Evolutionary conservation across 169 alveolate species (phyloP).

Genomic region (Plasmodium coatneyi): DNA sequence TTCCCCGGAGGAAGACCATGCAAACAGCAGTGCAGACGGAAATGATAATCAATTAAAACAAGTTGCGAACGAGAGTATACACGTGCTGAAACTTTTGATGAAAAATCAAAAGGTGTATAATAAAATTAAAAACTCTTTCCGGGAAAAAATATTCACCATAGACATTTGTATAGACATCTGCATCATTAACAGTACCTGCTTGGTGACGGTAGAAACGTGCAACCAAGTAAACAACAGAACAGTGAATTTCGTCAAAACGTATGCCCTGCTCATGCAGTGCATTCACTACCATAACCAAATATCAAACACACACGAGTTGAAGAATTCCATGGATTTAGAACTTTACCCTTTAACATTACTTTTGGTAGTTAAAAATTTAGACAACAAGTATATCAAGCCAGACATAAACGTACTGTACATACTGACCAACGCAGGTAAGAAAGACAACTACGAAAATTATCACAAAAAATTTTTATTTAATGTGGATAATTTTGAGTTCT

Average conservation of each 20-base stretch:
- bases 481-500: slow-evolving; percentile 40
- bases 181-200: slow-evolving; percentile 55
- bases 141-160: slow-evolving; percentile 71
- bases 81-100: slow-evolving; percentile 63
- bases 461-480: slow-evolving; percentile 34
- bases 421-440: slow-evolving; percentile 26
- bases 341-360: slow-evolving; percentile 61
- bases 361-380: slow-evolving; percentile 53
- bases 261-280: slow-evolving; percentile 71
- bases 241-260: slow-evolving; percentile 62
- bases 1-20: neutral
- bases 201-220: slow-evolving; percentile 48
- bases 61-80: slow-evolving; percentile 73
- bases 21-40: neutral
- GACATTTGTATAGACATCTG: slow-evolving; percentile 68
- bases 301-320: slow-evolving; percentile 70
- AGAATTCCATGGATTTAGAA: slow-evolving; percentile 61
- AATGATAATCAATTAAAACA: slow-evolving; percentile 45
- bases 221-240: slow-evolving; percentile 23
- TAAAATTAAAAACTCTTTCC: slow-evolving; percentile 67
- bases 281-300: slow-evolving; percentile 74
- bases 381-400: slow-evolving; percentile 63
- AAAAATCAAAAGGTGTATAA: slow-evolving; percentile 70
- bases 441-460: slow-evolving; percentile 12
- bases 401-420: slow-evolving; percentile 59